Base-by-base conservation (phyloP, 176 grass and related monocot genomes). In the Pharus latifolius region DNA sequence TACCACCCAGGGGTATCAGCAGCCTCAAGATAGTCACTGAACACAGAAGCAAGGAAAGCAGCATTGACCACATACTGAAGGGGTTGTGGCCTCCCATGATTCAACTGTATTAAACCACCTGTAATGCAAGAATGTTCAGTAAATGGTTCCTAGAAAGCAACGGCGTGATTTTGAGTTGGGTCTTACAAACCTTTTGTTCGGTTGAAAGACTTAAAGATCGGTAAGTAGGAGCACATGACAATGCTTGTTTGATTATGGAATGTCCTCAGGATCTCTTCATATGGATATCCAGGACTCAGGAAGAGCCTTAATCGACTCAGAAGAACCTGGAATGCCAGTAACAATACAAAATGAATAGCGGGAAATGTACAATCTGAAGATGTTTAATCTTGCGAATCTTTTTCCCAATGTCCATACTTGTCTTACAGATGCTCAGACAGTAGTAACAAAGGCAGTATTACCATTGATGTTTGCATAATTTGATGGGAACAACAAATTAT, bases 201-300 rank as follows among this genome's bases (percentile, higher is more conserved):
- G 67, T 97, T 92, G 49, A 90, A 97, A 56, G 89, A 90, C 35
- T 56, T 92, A 46, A 97, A 92, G 63, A 90, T 60, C 5, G 93
- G 89, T 60, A 97, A 78, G 52, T 97, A 97, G 13, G 94, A 97
- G 69, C 94, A 97, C 94, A 97, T 97, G 56, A 97, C 74, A 61
- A 87, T 85, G 74, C 83, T 79, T 18, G 94, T 92, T 79, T 97
- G 94, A 58, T 97, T 97, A 74, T 97, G 94, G 60, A 83, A 97
- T 66, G 83, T 85, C 37, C 83, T 97, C 65, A 97, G 56, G 17
- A 85, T 92, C 74, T 97, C 94, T 84, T 97, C 94, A 43, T 92
- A 97, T 0, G 94, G 94, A 72, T 97, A 97, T 7, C 94, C 94
- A 54, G 94, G 94, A 76, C 94, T 97, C 77, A 97, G 65, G 80